Conservation (phyloP, 345 rosid genomes). For the Populus euphratica region DNA sequence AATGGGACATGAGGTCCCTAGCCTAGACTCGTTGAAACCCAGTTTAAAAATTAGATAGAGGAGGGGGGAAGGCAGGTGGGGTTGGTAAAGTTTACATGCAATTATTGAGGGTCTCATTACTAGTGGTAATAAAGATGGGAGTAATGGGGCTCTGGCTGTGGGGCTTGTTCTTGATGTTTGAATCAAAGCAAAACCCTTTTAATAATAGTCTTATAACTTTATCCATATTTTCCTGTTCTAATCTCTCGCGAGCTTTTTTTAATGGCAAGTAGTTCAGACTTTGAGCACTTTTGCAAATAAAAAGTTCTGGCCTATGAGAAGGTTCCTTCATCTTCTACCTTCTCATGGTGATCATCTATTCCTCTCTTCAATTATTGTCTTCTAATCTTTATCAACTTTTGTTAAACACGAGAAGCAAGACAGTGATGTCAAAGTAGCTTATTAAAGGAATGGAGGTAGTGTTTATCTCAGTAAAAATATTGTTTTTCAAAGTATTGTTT, state of each 20-base stretch:
- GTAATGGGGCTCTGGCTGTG: neutral
- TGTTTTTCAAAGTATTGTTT: no score
- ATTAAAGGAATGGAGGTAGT: neutral
- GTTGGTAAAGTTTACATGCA: conserved; percentile 1
- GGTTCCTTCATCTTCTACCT: conserved; percentile 11
- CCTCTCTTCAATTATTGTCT: conserved; percentile 25
- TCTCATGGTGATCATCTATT: neutral
- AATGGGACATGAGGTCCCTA: neutral
- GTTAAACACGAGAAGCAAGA: conserved; percentile 4
- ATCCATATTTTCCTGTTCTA: neutral
- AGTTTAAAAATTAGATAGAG: no score
- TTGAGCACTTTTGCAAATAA: no score
- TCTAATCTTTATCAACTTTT: conserved; percentile 18
- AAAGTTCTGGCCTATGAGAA: neutral
- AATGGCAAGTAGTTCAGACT: no score
- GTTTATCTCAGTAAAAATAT: no score
- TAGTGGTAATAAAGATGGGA: neutral
- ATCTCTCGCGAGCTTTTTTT: neutral
- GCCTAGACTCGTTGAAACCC: no score
- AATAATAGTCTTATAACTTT: neutral
- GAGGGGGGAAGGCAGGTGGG: neutral
- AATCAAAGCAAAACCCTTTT: neutral
- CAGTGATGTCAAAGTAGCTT: neutral
- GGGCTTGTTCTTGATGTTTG: neutral
- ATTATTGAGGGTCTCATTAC: conserved; percentile 2